These are phyloP conservation scores for Cladophialophora exuberans DNA, from an alignment of 2,329 filamentous ascomycete species.

Conservation along the genomic window DNA sequence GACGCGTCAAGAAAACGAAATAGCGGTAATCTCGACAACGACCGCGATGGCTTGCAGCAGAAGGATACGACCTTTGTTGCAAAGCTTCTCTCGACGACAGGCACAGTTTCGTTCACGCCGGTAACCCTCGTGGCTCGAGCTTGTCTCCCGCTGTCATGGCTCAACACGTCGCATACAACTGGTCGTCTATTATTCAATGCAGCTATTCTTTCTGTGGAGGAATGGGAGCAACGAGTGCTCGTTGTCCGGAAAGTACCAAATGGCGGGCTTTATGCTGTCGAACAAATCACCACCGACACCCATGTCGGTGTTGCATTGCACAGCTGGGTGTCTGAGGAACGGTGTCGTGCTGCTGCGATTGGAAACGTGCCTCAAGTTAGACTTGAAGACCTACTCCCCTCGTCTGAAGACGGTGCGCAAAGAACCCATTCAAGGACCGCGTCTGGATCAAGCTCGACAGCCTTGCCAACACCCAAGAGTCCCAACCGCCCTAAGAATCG, in stretches of 20 bases:
- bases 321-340: conserved; percentile 29
- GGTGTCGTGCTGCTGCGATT: conserved; percentile 27
- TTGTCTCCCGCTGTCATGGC: conserved; percentile 31
- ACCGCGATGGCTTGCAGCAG: conserved; percentile 1
- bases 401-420: background rate
- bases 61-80: conserved; percentile 17
- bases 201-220: conserved; percentile 17
- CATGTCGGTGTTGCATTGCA: conserved; percentile 26
- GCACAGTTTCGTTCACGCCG: conserved; percentile 17
- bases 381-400: conserved; percentile 20
- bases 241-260: conserved; percentile 26
- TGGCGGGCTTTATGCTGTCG: conserved; percentile 30
- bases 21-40: conserved; percentile 15
- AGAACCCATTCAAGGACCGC: conserved; percentile 15
- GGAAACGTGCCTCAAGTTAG: conserved; percentile 23
- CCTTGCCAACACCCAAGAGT: conserved; percentile 21
- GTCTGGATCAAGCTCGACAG: conserved; percentile 17
- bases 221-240: conserved; percentile 29
- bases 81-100: conserved; percentile 4
- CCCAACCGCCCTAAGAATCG: conserved; percentile 31
- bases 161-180: conserved; percentile 13
- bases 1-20: conserved; percentile 24
- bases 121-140: conserved; percentile 30
- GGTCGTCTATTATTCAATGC: conserved; percentile 26
- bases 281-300: conserved; percentile 22